Evolutionary conservation across 129 eudicot genomes (phyloP), one percentile per base, ranked within the genome.

Genomic region (Calendula officinalis): DNA sequence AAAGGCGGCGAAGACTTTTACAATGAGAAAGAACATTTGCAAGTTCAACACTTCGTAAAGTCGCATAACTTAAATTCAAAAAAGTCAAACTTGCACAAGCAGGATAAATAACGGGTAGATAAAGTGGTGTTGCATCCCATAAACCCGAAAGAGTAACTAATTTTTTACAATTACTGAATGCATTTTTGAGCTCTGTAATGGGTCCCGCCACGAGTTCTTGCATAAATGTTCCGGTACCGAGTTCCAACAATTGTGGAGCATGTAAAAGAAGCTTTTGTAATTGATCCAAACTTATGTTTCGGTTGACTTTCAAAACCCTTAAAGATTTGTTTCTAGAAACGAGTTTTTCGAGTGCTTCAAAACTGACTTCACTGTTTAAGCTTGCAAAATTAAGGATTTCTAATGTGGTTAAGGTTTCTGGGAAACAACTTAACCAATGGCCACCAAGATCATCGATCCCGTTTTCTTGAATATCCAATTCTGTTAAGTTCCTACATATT

Each of bases 181-280:
- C 72, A 47, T 16, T 67, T 60, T 62, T 69, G 2, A 82, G 71
- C 16, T 75, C 80, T 1, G 75, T 68, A 40, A 16, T 69, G 2
- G 74, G 73, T 33, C 71, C 53, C 10, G 85, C 41, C 9, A 55
- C 41, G 15, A 82, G 77, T 68, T 85, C 87, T 76, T 80, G 82
- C 47, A 66, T 50, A 66, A 84, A 82, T 14, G 85, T 67, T 35
- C 96, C 96, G 8, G 96, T 89, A 4, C 96, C 94, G 15, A 89
- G 82, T 75, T 80, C 86, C 33, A 8, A 15, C 56, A 89, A 65
- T 36, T 66, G 81, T 60, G 96, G 85, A 30, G 89, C 79, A 17
- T 12, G 79, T 16, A 78, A 66, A 55, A 89, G 85, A 35, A 89
- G 77, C 71, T 56, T 74, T 52, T 70, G 87, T 47, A 85, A 36